Conservation (phyloP, 2,329 filamentous ascomycete genomes). For the Colletotrichum noveboracense region DNA sequence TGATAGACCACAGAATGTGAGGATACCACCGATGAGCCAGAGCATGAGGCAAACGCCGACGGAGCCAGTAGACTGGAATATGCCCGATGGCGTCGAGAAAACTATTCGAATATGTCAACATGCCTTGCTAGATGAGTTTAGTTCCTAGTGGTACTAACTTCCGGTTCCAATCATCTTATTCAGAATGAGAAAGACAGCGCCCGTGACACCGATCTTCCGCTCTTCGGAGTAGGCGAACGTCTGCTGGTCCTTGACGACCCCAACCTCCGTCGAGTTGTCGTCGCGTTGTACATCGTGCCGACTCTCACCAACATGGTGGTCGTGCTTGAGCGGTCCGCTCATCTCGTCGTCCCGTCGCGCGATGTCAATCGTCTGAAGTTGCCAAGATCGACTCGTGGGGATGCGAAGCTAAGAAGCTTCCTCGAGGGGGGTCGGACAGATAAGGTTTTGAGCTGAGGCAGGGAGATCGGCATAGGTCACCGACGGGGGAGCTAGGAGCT, state of each 20-base stretch:
- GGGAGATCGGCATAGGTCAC: neutral
- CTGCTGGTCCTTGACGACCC: conserved; percentile 26
- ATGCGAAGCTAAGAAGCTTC: neutral
- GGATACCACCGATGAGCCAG: conserved; percentile 42
- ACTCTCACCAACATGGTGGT: neutral
- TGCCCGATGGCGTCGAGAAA: conserved; percentile 59
- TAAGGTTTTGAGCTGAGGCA: neutral
- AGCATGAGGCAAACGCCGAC: conserved; percentile 49
- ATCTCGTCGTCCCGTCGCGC: neutral
- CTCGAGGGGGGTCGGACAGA: neutral
- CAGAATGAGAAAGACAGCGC: conserved; percentile 59
- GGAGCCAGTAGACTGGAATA: conserved; percentile 57
- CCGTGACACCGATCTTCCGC: conserved; percentile 56
- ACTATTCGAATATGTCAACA: conserved; percentile 34
- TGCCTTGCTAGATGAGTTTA: neutral
- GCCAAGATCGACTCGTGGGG: neutral
- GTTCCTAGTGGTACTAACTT: conserved; percentile 36
- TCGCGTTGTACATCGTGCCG: neutral
- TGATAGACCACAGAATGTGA: conserved; percentile 63
- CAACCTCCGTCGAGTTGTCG: neutral
- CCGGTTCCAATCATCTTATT: conserved; percentile 66
- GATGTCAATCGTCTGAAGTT: neutral
- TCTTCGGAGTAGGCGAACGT: conserved; percentile 43
- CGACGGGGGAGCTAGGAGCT: neutral
- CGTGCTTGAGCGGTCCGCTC: conserved; percentile 1